Conservation (phyloP, 306 rosid species). For the Clitoria ternatea region DNA sequence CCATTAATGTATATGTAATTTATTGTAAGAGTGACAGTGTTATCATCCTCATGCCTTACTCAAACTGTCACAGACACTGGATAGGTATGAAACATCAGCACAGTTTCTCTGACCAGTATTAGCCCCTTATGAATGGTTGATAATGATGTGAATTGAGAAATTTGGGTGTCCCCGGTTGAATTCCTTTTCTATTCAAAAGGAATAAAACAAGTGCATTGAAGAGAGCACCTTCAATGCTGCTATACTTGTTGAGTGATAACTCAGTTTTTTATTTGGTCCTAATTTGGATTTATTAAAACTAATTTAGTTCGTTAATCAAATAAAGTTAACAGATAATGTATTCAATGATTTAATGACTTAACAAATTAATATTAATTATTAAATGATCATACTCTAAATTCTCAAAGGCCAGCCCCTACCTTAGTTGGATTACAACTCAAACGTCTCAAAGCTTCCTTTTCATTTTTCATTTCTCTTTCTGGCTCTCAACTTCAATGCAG, state of each 20-base stretch:
- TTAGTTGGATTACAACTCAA: background rate
- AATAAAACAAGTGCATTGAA: background rate
- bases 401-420: slow-evolving; percentile 20
- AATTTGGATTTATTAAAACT: no score
- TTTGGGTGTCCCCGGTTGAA: slow-evolving; percentile 24
- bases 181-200: slow-evolving; percentile 2
- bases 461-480: background rate
- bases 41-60: background rate
- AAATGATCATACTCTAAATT: no score
- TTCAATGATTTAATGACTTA: no score
- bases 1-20: slow-evolving; percentile 1
- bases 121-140: slow-evolving; percentile 34
- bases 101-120: background rate
- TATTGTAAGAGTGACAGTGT: background rate
- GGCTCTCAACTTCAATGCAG: background rate
- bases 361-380: no score
- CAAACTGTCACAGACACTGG: background rate
- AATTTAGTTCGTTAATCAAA: no score
- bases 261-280: no score
- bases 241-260: no score
- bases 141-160: slow-evolving; percentile 14
- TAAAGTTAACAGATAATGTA: no score
- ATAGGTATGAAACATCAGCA: slow-evolving; percentile 14
- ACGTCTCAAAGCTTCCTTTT: background rate
- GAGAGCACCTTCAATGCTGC: slow-evolving; percentile 4